A percentile compares a stretch with the other conserved stretches of the same genome.
Conservation (phyloP, 2,329 filamentous ascomycete genomes). For the Volutella citrinella region DNA sequence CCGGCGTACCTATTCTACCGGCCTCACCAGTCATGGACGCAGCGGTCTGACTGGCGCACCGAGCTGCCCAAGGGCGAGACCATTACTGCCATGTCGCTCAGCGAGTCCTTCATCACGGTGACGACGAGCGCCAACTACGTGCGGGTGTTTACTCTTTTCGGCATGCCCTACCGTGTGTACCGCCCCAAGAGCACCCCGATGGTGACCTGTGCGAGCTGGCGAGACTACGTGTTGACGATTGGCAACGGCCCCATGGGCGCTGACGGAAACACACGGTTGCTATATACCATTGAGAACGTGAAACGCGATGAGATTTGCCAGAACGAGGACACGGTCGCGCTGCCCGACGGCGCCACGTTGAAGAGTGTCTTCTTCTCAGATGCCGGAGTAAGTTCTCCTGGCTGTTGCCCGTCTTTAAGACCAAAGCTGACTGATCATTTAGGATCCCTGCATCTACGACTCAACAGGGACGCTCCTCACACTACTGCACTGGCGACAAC, state of each 20-base stretch:
- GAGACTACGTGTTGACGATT: conserved; percentile 93
- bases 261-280: conserved; percentile 72
- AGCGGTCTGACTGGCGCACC: conserved; percentile 85
- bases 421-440: conserved; percentile 11
- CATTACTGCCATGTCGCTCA: conserved; percentile 84
- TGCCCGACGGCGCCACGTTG: conserved; percentile 70
- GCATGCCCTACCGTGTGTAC: conserved; percentile 84
- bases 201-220: conserved; percentile 90
- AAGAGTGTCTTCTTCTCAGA: conserved; percentile 90
- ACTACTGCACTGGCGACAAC: conserved; percentile 84
- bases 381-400: conserved; percentile 62
- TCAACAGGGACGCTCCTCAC: conserved; percentile 85
- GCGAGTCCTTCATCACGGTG: conserved; percentile 86
- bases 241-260: conserved; percentile 84
- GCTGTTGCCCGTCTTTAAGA: too few species aligned
- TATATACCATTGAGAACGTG: conserved; percentile 93
- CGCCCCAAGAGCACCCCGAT: conserved; percentile 86
- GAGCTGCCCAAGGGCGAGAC: conserved; percentile 83
- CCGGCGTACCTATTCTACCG: conserved; percentile 91
- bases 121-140: conserved; percentile 87
- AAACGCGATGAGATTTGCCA: conserved; percentile 93
- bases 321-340: conserved; percentile 85
- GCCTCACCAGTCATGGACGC: conserved; percentile 95
- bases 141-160: conserved; percentile 88
- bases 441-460: conserved; percentile 97